phyloP scores from a whole-genome alignment of 371 early-diverging fungal genomes.

The Amoeboradix gromovi region DNA sequence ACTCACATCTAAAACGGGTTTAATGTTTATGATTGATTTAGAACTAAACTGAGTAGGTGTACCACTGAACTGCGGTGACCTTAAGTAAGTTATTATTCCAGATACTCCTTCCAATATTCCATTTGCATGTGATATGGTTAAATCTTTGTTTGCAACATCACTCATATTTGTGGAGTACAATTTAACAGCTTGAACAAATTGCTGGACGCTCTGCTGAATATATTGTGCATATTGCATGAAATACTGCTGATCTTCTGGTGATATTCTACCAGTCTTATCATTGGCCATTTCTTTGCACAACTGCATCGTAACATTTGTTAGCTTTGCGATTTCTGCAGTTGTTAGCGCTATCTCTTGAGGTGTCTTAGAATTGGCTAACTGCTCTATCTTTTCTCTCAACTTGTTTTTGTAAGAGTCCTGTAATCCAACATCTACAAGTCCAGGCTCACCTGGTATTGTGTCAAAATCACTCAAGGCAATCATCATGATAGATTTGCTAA shows the following conservation, averaged over 20 bases:
- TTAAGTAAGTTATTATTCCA: conserved; percentile 6
- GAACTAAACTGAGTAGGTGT: conserved; percentile 9
- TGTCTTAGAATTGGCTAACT: conserved; percentile 2
- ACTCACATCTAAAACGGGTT: conserved; percentile 11
- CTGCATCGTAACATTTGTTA: conserved; percentile 11
- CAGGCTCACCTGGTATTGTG: neutral
- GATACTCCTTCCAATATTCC: conserved; percentile 11
- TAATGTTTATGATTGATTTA: conserved; percentile 7
- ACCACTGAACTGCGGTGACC: conserved; percentile 13
- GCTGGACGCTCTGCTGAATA: conserved; percentile 5
- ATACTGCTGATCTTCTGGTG: conserved; percentile 4
- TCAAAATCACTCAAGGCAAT: neutral
- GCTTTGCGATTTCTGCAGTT: conserved; percentile 13
- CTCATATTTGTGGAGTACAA: neutral
- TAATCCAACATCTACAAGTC: neutral
- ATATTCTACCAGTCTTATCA: conserved; percentile 4
- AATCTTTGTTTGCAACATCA: neutral
- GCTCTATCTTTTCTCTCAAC: neutral
- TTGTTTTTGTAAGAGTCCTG: neutral
- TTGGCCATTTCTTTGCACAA: conserved; percentile 10
- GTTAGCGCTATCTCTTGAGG: conserved; percentile 12
- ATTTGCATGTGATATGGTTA: neutral
- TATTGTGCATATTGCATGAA: conserved; percentile 11
- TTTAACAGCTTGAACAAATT: neutral
- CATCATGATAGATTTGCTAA: neutral